phyloP scores from a whole-genome alignment of 306 rosid genomes.

The Quercus glauca region DNA sequence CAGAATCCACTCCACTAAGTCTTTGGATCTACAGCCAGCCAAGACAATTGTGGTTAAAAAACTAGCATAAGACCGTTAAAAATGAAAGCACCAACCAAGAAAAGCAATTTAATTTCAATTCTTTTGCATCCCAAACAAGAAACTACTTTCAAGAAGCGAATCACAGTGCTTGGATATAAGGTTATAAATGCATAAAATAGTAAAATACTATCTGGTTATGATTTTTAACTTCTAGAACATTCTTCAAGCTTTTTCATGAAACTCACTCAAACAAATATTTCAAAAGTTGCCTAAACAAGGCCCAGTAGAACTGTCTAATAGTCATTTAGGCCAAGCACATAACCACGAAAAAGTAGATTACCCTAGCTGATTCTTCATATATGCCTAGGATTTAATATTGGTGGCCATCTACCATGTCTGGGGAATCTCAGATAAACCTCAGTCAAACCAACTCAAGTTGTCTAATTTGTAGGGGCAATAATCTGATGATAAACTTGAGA shows the following conservation, averaged over 20 bases:
- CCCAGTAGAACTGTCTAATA: not conserved
- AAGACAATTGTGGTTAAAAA: conserved; percentile 25
- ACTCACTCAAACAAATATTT: not conserved
- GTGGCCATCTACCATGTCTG: not conserved
- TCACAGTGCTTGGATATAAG: not conserved
- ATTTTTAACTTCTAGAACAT: not conserved
- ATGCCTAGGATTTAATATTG: not conserved
- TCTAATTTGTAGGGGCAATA: not conserved
- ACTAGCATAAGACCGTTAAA: not conserved
- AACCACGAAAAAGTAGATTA: not conserved
- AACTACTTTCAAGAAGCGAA: not conserved
- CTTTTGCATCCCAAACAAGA: not conserved
- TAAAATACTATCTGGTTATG: not conserved
- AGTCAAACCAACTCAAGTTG: not conserved
- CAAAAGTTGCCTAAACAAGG: not conserved
- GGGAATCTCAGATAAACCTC: not conserved
- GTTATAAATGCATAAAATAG: not conserved
- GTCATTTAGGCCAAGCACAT: not conserved
- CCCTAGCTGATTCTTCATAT: not conserved
- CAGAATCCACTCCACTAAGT: conserved; percentile 75
- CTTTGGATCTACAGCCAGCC: conserved; percentile 68
- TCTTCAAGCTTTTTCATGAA: not conserved
- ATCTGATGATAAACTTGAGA: not conserved
- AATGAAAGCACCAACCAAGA: conserved; percentile 8
- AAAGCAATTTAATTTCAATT: not conserved